Conservation (phyloP, 345 rosid genomes). For the Rhizophora mangle region DNA sequence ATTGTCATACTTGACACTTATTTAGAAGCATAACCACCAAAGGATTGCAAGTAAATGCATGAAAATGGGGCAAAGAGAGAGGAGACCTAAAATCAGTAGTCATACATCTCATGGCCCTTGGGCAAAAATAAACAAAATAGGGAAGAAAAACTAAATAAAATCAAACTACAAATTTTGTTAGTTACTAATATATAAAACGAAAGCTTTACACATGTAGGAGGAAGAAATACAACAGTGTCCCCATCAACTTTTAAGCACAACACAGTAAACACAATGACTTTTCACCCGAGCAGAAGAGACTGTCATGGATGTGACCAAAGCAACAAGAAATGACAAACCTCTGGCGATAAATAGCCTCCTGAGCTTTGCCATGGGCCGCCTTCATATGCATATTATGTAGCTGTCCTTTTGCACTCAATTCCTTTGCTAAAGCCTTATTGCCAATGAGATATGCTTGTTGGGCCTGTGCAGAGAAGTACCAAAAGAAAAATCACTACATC, state of each 20-base stretch:
- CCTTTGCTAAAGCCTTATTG: slow-evolving; percentile 92
- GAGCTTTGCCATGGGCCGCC: slow-evolving; percentile 96
- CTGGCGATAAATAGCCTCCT: slow-evolving; percentile 88
- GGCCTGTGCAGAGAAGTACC: slow-evolving; percentile 48
- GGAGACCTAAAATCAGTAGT: background rate
- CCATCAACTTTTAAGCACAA: background rate
- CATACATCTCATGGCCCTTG: background rate
- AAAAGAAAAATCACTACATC: background rate
- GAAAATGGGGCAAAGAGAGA: background rate
- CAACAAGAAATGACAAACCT: slow-evolving; percentile 55
- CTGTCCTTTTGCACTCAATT: slow-evolving; percentile 89
- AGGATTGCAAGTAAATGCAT: background rate
- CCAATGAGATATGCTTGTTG: slow-evolving; percentile 87
- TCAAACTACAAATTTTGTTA: background rate
- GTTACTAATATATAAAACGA: background rate
- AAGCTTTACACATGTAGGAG: background rate
- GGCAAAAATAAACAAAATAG: background rate
- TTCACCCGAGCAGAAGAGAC: background rate
- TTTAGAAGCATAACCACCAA: background rate
- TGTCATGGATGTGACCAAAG: slow-evolving; percentile 4
- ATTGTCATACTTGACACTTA: background rate
- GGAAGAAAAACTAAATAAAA: background rate
- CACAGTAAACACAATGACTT: background rate
- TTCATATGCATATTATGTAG: slow-evolving; percentile 89
- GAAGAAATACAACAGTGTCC: background rate